Conservation (phyloP, 371 early-diverging fungal species). For the Mucor plumbeus region DNA sequence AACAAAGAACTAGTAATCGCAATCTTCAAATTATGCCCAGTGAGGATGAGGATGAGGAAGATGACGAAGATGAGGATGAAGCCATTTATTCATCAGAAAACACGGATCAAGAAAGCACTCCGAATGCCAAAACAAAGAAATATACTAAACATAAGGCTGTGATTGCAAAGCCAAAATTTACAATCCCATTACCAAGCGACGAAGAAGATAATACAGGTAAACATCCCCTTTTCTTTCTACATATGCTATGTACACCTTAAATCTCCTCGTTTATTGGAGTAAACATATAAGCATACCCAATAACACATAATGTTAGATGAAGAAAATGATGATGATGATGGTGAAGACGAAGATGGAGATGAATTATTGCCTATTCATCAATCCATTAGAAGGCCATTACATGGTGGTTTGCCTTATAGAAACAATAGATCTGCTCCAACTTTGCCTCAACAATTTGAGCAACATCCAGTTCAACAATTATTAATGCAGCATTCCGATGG, state of each 20-base stretch:
- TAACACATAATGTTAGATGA: too few relatives aligned
- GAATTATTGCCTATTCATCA: conserved; percentile 1
- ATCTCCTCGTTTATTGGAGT: conserved; percentile 18
- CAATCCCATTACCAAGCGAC: conserved; percentile 40
- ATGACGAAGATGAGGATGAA: conserved; percentile 43
- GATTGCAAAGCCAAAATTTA: conserved; percentile 1
- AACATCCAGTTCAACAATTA: neutral
- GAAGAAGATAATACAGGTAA: conserved; percentile 35
- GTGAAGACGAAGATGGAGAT: conserved; percentile 17
- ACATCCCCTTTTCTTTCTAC: neutral
- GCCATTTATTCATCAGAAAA: conserved; percentile 2
- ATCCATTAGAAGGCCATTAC: neutral
- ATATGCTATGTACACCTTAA: neutral
- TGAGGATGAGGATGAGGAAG: conserved; percentile 52
- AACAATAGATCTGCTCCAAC: conserved; percentile 21
- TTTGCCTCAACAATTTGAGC: conserved; percentile 3
- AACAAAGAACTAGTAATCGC: conserved; percentile 28
- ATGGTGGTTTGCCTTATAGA: conserved; percentile 3
- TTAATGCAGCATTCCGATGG: conserved; percentile 14
- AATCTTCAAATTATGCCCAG: conserved; percentile 49
- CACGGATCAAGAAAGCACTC: conserved; percentile 32
- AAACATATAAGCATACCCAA: neutral
- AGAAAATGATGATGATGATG: conserved; percentile 14
- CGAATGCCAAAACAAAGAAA: neutral
- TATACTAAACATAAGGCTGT: neutral